phyloP scores from a whole-genome alignment of 1,139 yeast genomes.

The Fermentozyma sake region DNA sequence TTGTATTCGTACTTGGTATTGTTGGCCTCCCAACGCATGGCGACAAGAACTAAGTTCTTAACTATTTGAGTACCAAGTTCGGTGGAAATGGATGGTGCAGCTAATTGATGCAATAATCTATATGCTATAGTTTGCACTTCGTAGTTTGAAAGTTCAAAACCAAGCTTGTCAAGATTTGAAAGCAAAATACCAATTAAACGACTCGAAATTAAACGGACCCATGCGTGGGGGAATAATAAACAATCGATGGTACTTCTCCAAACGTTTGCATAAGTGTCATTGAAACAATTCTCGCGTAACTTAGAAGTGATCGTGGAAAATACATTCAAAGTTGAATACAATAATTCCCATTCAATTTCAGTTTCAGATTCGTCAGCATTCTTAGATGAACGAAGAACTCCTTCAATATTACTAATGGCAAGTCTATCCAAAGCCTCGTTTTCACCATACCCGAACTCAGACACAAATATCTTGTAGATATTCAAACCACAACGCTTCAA shows the following conservation, averaged over 20 bases:
- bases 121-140: constrained; percentile 63
- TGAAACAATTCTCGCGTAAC: constrained; percentile 28
- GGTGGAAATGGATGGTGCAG: constrained; percentile 70
- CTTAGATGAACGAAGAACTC: constrained; percentile 31
- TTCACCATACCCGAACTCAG: constrained; percentile 43
- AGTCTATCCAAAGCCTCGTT: constrained; percentile 35
- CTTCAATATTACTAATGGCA: constrained; percentile 33
- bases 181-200: constrained; percentile 55
- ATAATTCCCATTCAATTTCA: constrained; percentile 64
- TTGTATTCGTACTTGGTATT: constrained; percentile 26
- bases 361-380: constrained; percentile 22
- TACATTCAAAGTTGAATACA: constrained; percentile 62
- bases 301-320: constrained; percentile 39
- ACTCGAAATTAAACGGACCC: constrained; percentile 78
- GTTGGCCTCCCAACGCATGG: constrained; percentile 58
- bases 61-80: constrained; percentile 62
- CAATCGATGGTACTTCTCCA: constrained; percentile 56
- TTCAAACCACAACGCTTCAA: constrained; percentile 75
- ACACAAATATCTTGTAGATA: constrained; percentile 61
- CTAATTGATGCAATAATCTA: constrained; percentile 69
- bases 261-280: constrained; percentile 22
- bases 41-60: constrained; percentile 61
- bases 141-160: constrained; percentile 26
- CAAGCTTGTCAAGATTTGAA: constrained; percentile 32
- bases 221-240: constrained; percentile 81